phyloP scores from a whole-genome alignment of 805 yeast genomes.

The Saccharomycopsis amapae region DNA sequence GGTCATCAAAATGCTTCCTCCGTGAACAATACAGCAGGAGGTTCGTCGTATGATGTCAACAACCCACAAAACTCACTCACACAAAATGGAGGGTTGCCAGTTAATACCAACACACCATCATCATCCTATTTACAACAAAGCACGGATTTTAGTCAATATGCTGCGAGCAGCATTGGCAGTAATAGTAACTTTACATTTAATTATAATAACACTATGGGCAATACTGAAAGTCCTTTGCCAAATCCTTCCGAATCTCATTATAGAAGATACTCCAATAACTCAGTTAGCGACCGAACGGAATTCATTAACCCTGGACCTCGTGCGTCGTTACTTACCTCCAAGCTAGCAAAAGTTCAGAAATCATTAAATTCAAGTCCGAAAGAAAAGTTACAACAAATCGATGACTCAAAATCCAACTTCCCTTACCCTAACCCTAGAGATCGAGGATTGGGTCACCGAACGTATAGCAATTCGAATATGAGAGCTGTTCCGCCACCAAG shows the following conservation, averaged over 20 bases:
- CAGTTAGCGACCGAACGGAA: conserved; percentile 5
- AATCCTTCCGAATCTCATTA: conserved; percentile 23
- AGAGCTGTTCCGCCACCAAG: conserved; percentile 2
- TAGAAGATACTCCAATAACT: conserved; percentile 8
- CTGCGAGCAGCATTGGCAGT: conserved; percentile 20
- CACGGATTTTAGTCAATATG: conserved; percentile 23
- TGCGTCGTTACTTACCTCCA: conserved; percentile 16
- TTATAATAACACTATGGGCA: not conserved
- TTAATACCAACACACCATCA: conserved; percentile 10
- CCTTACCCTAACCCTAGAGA: conserved; percentile 12
- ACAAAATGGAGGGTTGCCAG: conserved; percentile 14
- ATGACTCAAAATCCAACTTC: not conserved
- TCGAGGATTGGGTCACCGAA: conserved; percentile 1
- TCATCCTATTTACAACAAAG: conserved; percentile 17
- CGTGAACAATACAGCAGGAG: not conserved
- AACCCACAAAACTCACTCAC: not conserved
- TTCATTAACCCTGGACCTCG: conserved; percentile 9
- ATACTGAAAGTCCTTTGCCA: conserved; percentile 29
- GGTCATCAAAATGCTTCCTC: conserved; percentile 18
- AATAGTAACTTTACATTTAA: not conserved
- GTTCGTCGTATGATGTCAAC: no score
- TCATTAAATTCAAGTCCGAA: not conserved
- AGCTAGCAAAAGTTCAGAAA: conserved; percentile 16
- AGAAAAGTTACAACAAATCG: not conserved
- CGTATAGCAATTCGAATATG: conserved; percentile 13